Evolutionary conservation across 768 basidiomycete species (phyloP), one percentile per base, ranked within the genome.

Genomic region (Lactarius deliciosus): DNA sequence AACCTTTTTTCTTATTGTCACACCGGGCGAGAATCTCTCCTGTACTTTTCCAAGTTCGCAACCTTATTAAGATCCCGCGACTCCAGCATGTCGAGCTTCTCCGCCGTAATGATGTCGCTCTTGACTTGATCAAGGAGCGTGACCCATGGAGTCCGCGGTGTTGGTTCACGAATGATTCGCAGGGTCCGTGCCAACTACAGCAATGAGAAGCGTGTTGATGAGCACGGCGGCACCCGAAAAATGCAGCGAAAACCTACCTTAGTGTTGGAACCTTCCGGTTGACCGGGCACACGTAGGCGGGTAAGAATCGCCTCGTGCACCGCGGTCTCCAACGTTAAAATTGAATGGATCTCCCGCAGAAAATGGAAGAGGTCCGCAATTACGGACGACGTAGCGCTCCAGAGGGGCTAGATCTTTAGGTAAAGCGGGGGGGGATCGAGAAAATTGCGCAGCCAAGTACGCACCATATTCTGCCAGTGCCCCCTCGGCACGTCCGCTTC

Each of bases 311-410:
- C 77, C 36, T 82, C 76, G 55, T 87, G 84, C 7, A 78, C 74
- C 25, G 84, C 80, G 22, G 81, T 79, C 64, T 90, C 83, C 55
- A 89, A 76, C 16, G 81, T 80, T 28, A 89, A 73, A 18, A 83
- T 78, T 18, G 80, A 82, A 30, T 81, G 85, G 36, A 85, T 75
- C 45, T 85, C 82, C 59, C 82, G 82, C 62, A 90, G 65, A 73
- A 89, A 91, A 25, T 86, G 71, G 71, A 90, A 81, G 58, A 92
- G 73, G 65, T 90, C 88, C 28, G 86, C 84, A 15, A 87, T 81
- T 9, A 87, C 88, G 8, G 86, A 82, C 72, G 83, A 84, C 20
- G 83, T 80, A 50, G 86, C 76, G 18, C 81, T 81, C 18, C 82
- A 77, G 54, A 86, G 74, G 11, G 85, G 82, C 88, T 90, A 69